Evolutionary conservation across 1,284 basidiomycete genomes (phyloP).

Genomic region (Ganoderma resinaceum): DNA sequence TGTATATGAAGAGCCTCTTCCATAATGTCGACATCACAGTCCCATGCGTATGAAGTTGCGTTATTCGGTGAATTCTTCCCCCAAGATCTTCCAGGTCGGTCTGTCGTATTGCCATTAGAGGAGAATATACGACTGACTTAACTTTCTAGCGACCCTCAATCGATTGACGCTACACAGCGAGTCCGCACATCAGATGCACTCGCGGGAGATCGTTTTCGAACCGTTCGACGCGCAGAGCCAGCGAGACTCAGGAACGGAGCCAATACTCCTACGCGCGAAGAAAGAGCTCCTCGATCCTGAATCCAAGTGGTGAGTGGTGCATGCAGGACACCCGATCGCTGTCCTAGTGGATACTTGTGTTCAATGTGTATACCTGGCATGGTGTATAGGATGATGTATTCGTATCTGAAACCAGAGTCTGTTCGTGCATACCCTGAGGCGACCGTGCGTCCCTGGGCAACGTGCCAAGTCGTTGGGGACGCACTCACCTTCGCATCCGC

Average conservation of each 20-base stretch:
- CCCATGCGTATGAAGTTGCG: constrained; percentile 76
- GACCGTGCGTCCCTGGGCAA: constrained; percentile 83
- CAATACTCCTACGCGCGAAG: constrained; percentile 73
- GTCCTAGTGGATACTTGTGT: neutral
- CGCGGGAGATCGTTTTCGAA: constrained; percentile 77
- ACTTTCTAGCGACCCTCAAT: constrained; percentile 69
- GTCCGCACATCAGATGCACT: constrained; percentile 72
- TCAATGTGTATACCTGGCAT: neutral
- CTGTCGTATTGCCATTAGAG: neutral
- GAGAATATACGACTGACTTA: constrained; percentile 26
- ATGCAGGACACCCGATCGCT: neutral
- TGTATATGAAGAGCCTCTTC: neutral
- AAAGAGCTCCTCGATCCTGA: constrained; percentile 70
- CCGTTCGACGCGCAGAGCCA: constrained; percentile 69
- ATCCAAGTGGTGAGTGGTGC: constrained; percentile 59
- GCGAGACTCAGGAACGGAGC: constrained; percentile 64
- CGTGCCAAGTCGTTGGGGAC: constrained; percentile 76
- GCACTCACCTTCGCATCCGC: constrained; percentile 79
- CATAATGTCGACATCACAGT: constrained; percentile 42
- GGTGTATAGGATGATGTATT: constrained; percentile 67
- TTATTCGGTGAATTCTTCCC: constrained; percentile 76
- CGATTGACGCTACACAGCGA: constrained; percentile 80
- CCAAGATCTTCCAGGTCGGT: constrained; percentile 42
- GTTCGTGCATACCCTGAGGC: constrained; percentile 80
- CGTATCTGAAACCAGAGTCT: constrained; percentile 80